Base-by-base conservation (phyloP, 108 stramenopile genomes). In the Epithemia pelagica region DNA sequence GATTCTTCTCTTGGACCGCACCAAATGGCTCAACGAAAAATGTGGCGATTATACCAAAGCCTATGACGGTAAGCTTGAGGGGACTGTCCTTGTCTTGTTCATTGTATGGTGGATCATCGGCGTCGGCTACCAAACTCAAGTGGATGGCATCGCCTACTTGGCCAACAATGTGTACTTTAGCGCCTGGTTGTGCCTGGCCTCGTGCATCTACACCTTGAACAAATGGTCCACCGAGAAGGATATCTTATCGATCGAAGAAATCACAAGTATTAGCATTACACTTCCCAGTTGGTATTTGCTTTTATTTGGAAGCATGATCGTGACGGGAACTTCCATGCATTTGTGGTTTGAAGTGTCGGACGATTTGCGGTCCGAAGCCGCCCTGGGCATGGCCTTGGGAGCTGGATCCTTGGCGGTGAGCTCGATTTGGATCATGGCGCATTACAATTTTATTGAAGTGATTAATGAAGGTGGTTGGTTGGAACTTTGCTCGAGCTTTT, bases 1-100 rank as follows among this genome's bases (percentile, higher is more conserved):
- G 21, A 75, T 90, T 28, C 52, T 87, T 32, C 33, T 78, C 2
- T 74, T 82, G 32, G 86, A 90, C 82, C 69, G 76, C 0, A 51
- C 73, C n/a, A 62, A 58, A 22, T 46, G 37, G 37, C 37, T 46
- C 37, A 46, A 15, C 15, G 37, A 46, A 5, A 46, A 46, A 46
- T 58, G 22, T 10, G 64, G 76, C 10, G 65, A 79, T 55, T 87
- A 73, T 65, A 71, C 69, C 32, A 76, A 83, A 28, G 33, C 74
- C 32, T 70, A 61, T 62, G 78, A 87, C 52, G 89, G 88, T 7
- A 78, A 79, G 58, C 22, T 86, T 0, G 89, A 90, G 70, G 86
- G 89, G 30, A 74, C n/a, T 10, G 77, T 74, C 3, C 52, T 90
- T 18, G 30, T 83, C 0, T 30, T 64, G 19, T 74, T 66, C 18